Evolutionary conservation across 2,329 filamentous ascomycete species (phyloP).

Genomic region (Chaetothyriales sp.): DNA sequence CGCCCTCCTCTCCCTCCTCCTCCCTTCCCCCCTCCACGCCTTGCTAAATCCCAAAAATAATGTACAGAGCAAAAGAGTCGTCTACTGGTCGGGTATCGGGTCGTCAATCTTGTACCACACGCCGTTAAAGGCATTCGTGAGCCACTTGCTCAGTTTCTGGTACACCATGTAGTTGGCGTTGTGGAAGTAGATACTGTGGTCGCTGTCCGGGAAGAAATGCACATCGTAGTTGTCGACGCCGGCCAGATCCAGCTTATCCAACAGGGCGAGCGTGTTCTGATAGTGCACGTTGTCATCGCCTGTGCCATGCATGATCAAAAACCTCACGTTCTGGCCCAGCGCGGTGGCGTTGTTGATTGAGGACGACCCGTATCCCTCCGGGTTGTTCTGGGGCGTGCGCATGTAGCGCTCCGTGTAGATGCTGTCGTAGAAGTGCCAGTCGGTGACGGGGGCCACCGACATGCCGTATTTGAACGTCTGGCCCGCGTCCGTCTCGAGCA

Average conservation of each 20-base stretch:
- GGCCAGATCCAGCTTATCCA: slow-evolving; percentile 72
- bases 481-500: slow-evolving; percentile 78
- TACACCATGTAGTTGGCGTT: slow-evolving; percentile 84
- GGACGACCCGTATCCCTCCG: slow-evolving; percentile 57
- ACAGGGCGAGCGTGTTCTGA: slow-evolving; percentile 75
- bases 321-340: slow-evolving; percentile 62
- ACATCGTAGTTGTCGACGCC: slow-evolving; percentile 88
- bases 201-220: slow-evolving; percentile 89
- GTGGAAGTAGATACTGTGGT: slow-evolving; percentile 91
- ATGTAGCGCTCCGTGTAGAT: slow-evolving; percentile 96
- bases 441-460: slow-evolving; percentile 95
- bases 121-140: slow-evolving; percentile 94
- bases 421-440: slow-evolving; percentile 91
- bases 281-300: slow-evolving; percentile 96
- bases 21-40: too few species aligned
- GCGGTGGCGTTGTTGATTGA: slow-evolving; percentile 60
- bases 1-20: too few species aligned
- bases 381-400: slow-evolving; percentile 79
- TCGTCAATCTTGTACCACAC: slow-evolving; percentile 53
- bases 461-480: slow-evolving; percentile 90
- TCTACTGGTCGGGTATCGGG: background rate
- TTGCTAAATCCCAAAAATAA: background rate
- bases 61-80: background rate
- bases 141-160: slow-evolving; percentile 76
- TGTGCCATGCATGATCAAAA: slow-evolving; percentile 91